Evolutionary conservation across 2,329 filamentous ascomycete species (phyloP).

Genomic region (Alternaria burnsii): DNA sequence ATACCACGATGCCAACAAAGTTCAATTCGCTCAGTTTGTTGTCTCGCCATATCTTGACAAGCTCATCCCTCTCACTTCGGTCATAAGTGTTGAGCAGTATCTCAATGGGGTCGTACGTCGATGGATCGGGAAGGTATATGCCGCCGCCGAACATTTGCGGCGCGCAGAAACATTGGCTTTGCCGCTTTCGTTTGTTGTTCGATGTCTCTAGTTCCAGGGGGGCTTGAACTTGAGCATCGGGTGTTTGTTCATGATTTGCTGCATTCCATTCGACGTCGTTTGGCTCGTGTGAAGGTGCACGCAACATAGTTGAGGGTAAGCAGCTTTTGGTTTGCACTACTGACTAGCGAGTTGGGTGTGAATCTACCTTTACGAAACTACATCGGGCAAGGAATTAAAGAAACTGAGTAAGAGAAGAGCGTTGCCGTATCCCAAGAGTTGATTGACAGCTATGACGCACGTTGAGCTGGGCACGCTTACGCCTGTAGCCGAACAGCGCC

Average conservation of each 20-base stretch:
- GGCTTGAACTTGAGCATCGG: too few species aligned
- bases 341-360: too few species aligned
- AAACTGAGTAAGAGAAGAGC: not conserved
- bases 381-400: not conserved
- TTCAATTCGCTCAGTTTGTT: constrained; percentile 52
- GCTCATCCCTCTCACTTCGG: constrained; percentile 41
- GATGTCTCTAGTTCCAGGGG: not conserved
- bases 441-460: not conserved
- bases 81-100: constrained; percentile 49
- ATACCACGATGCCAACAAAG: constrained; percentile 53
- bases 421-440: not conserved
- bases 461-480: not conserved
- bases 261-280: constrained; percentile 1
- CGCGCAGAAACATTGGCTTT: constrained; percentile 11
- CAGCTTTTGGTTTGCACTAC: too few species aligned
- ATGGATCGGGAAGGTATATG: constrained; percentile 41
- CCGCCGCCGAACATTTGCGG: constrained; percentile 44
- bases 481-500: not conserved
- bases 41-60: constrained; percentile 51
- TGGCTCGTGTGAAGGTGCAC: not conserved
- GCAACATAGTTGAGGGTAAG: not conserved
- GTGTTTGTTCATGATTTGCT: not conserved
- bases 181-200: constrained; percentile 4
- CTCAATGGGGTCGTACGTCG: constrained; percentile 48
- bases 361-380: not conserved